Conservation (phyloP, 768 basidiomycete genomes). For the Mycena alexandri region DNA sequence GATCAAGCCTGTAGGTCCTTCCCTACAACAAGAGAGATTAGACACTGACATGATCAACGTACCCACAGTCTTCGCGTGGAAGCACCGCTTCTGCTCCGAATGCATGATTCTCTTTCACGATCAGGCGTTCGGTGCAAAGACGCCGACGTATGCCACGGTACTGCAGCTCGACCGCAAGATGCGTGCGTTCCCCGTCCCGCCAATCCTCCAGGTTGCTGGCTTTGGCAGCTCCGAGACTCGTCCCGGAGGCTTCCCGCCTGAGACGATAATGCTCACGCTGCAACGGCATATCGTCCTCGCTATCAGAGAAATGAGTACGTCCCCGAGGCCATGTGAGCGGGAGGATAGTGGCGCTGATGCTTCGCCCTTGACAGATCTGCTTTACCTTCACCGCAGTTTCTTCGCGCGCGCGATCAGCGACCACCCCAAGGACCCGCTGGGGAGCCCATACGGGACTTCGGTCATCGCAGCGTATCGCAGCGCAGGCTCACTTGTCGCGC, state of each 20-base stretch:
- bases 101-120: constrained; percentile 79
- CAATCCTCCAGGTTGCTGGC: constrained; percentile 74
- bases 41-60: constrained; percentile 15
- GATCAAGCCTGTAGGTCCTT: constrained; percentile 69
- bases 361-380: constrained; percentile 59
- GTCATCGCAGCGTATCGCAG: constrained; percentile 82
- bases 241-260: constrained; percentile 56
- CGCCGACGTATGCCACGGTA: constrained; percentile 75
- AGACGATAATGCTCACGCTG: constrained; percentile 66
- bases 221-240: constrained; percentile 69
- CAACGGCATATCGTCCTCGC: constrained; percentile 78
- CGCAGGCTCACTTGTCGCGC: constrained; percentile 76
- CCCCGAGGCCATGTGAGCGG: constrained; percentile 11
- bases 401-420: constrained; percentile 81
- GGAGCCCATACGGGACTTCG: constrained; percentile 78
- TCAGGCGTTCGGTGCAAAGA: constrained; percentile 78
- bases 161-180: constrained; percentile 77
- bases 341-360: neutral
- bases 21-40: constrained; percentile 14
- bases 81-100: constrained; percentile 75
- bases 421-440: constrained; percentile 79
- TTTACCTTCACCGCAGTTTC: constrained; percentile 81
- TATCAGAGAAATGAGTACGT: constrained; percentile 76
- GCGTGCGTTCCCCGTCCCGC: constrained; percentile 75
- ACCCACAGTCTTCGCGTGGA: constrained; percentile 71